Conservation (phyloP, 116 monocot species). For the Zostera marina region DNA sequence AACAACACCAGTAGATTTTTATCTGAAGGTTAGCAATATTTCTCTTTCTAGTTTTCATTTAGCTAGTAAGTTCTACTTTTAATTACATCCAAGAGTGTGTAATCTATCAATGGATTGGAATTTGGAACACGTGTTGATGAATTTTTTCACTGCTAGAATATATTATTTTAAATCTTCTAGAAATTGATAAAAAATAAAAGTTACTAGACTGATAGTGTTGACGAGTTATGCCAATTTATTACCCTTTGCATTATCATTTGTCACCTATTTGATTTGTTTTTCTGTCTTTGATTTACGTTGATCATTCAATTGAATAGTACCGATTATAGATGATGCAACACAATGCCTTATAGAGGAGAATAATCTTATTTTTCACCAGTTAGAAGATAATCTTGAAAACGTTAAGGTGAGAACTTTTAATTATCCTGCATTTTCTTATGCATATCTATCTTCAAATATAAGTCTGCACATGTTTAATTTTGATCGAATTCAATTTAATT, state of each 20-base stretch:
- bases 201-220: not conserved
- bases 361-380: constrained; percentile 24
- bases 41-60: not conserved
- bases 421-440: not conserved
- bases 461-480: not conserved
- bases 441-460: constrained; percentile 1
- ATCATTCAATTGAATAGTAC: not conserved
- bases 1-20: constrained; percentile 26
- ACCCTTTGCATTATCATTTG: not conserved
- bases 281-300: not conserved
- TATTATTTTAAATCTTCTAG: not conserved
- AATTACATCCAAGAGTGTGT: too few relatives aligned
- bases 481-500: not conserved
- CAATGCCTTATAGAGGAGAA: constrained; percentile 53
- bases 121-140: too few relatives aligned
- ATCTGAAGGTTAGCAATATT: constrained; percentile 34
- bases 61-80: not conserved
- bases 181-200: not conserved
- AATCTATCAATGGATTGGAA: too few relatives aligned
- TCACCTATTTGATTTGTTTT: not conserved
- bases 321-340: constrained; percentile 25
- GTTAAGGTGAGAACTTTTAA: constrained; percentile 30
- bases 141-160: not conserved
- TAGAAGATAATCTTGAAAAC: constrained; percentile 36
- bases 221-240: not conserved